Conservation (phyloP, 1,284 basidiomycete genomes). For the Tylopilus orsonianus region DNA sequence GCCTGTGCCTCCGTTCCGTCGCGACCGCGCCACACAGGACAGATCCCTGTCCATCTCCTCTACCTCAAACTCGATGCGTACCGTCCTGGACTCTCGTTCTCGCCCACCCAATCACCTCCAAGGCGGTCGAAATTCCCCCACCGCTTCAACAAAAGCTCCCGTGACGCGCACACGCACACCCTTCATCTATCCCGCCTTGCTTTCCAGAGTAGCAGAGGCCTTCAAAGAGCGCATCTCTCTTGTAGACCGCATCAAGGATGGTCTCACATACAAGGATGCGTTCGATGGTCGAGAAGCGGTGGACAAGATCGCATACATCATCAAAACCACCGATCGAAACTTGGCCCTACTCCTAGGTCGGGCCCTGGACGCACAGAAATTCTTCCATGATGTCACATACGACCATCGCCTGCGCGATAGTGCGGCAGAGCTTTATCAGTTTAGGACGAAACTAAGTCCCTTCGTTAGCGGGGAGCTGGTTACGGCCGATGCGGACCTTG, state of each 20-base stretch:
- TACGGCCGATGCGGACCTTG: constrained; percentile 27
- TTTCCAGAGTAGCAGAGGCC: constrained; percentile 92
- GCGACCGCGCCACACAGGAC: constrained; percentile 61
- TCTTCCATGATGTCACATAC: constrained; percentile 99
- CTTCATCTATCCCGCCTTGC: constrained; percentile 89
- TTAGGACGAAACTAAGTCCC: constrained; percentile 74
- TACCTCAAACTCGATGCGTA: constrained; percentile 45
- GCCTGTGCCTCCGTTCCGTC: constrained; percentile 45
- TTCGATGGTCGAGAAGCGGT: constrained; percentile 98
- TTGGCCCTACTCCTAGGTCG: constrained; percentile 92
- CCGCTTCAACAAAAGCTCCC: constrained; percentile 40
- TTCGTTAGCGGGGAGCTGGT: constrained; percentile 75
- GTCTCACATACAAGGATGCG: constrained; percentile 92
- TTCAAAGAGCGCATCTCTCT: constrained; percentile 83
- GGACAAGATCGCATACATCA: constrained; percentile 94
- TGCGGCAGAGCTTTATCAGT: constrained; percentile 90
- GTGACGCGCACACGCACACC: constrained; percentile 51
- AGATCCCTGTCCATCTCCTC: constrained; percentile 75
- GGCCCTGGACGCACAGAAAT: constrained; percentile 97
- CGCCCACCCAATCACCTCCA: constrained; percentile 38
- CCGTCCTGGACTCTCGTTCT: constrained; percentile 37
- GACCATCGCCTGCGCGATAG: constrained; percentile 95
- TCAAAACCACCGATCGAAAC: constrained; percentile 97
- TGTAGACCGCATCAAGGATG: constrained; percentile 87
- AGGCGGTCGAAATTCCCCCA: constrained; percentile 49